phyloP scores from a whole-genome alignment of 208 protist genomes.

The Leishmania lainsoni region DNA sequence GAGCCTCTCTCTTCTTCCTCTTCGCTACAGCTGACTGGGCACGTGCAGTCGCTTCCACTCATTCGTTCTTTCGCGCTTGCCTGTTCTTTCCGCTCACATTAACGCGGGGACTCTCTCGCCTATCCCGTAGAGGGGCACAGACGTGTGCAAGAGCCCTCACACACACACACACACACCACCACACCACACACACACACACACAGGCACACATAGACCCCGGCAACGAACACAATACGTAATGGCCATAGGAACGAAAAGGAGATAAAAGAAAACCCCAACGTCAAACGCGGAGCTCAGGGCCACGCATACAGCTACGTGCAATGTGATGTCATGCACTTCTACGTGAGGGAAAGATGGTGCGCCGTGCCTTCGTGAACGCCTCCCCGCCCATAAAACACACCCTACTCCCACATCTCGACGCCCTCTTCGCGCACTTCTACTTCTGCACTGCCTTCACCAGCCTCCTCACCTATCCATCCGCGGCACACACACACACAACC shows the following conservation, averaged over 20 bases:
- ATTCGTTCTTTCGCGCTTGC: background rate
- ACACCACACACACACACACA: background rate
- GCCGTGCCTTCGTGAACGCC: background rate
- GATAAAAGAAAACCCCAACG: too few relatives aligned
- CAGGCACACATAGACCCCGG: background rate
- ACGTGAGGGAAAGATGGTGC: background rate
- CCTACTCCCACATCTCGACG: background rate
- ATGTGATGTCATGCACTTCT: background rate
- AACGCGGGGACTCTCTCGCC: background rate
- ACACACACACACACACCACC: background rate
- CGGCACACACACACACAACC: background rate
- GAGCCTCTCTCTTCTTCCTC: background rate
- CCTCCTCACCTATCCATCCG: background rate
- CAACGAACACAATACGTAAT: background rate
- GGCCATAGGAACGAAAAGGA: background rate
- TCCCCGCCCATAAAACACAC: background rate
- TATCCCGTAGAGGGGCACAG: background rate
- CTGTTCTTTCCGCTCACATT: background rate
- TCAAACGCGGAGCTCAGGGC: background rate
- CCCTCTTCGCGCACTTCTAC: background rate
- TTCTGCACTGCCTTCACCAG: background rate
- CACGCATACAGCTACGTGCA: background rate
- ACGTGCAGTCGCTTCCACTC: background rate
- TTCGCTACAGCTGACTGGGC: background rate
- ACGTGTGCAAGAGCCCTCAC: background rate